Percentiles rank a stretch among this genome's conserved stretches.
phyloP scores from a whole-genome alignment of 78 protist genomes.

The Tieghemostelium lacteum region DNA sequence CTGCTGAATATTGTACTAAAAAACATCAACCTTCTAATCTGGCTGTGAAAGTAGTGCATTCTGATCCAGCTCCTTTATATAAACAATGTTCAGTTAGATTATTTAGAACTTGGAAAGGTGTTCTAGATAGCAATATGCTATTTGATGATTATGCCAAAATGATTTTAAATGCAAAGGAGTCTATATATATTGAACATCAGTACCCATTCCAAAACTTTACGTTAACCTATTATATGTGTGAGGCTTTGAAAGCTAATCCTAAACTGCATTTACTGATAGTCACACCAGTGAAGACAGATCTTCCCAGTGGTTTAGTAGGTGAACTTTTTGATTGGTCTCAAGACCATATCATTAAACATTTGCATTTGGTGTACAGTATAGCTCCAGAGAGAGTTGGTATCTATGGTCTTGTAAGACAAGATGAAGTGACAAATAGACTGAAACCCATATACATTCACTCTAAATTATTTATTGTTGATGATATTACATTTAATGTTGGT shows the following conservation, averaged over 20 bases:
- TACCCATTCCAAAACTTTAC: slow-evolving; percentile 86
- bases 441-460: slow-evolving; percentile 86
- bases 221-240: slow-evolving; percentile 81
- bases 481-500: slow-evolving; percentile 57
- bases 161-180: slow-evolving; percentile 79
- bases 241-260: slow-evolving; percentile 75
- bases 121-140: slow-evolving; percentile 62
- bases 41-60: slow-evolving; percentile 13
- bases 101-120: slow-evolving; percentile 84
- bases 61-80: slow-evolving; percentile 51
- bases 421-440: slow-evolving; percentile 64
- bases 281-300: slow-evolving; percentile 82
- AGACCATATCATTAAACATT: slow-evolving; percentile 84
- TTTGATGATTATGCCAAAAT: slow-evolving; percentile 76
- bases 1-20: slow-evolving; percentile 1
- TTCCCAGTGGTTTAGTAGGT: slow-evolving; percentile 84
- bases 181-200: slow-evolving; percentile 83
- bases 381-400: slow-evolving; percentile 87
- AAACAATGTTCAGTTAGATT: slow-evolving; percentile 47
- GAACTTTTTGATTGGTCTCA: slow-evolving; percentile 83
- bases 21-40: background rate
- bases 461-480: slow-evolving; percentile 80
- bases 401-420: slow-evolving; percentile 81
- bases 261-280: slow-evolving; percentile 77
- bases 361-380: slow-evolving; percentile 59